A percentile compares a stretch with the other conserved stretches of the same genome.
These are phyloP conservation scores for Yamadazyma trypodendri DNA, from an alignment of 1,139 yeast species.

Conservation along the genomic window DNA sequence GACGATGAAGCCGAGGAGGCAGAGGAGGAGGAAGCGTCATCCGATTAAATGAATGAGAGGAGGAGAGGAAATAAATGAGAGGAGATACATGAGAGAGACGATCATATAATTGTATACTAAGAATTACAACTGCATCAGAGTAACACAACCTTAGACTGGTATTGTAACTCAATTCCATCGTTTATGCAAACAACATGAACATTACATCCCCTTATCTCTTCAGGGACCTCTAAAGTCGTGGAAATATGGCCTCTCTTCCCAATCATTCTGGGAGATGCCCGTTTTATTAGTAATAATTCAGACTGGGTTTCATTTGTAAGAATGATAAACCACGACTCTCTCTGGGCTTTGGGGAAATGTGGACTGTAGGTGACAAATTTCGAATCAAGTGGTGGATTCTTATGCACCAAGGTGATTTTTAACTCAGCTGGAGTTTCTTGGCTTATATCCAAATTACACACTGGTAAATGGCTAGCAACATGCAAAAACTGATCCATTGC, in stretches of 20 bases:
- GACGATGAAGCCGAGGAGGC: constrained; percentile 7
- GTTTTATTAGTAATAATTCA: constrained; percentile 59
- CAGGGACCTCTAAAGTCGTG: constrained; percentile 51
- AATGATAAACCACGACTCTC: constrained; percentile 90
- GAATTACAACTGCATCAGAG: constrained; percentile 1
- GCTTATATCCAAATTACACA: constrained; percentile 32
- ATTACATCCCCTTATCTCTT: constrained; percentile 43
- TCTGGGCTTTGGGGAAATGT: constrained; percentile 84
- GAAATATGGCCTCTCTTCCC: constrained; percentile 44
- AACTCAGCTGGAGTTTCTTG: constrained; percentile 37
- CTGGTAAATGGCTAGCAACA: constrained; percentile 50
- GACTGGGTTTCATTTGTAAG: constrained; percentile 44
- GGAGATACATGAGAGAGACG: background rate
- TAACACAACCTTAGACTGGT: constrained; percentile 13
- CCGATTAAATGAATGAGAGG: no score
- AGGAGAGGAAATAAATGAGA: background rate
- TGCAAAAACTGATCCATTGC: constrained; percentile 35
- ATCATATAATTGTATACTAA: constrained; percentile 9
- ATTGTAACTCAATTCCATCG: constrained; percentile 63
- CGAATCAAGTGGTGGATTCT: constrained; percentile 50
- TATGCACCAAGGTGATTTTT: constrained; percentile 50
- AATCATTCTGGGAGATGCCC: constrained; percentile 59
- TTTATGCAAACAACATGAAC: constrained; percentile 53
- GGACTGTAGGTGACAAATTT: constrained; percentile 75
- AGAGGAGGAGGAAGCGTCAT: constrained; percentile 4